Evolutionary conservation across 2,329 filamentous ascomycete genomes (phyloP).

Genomic region (Ascochyta koolunga): DNA sequence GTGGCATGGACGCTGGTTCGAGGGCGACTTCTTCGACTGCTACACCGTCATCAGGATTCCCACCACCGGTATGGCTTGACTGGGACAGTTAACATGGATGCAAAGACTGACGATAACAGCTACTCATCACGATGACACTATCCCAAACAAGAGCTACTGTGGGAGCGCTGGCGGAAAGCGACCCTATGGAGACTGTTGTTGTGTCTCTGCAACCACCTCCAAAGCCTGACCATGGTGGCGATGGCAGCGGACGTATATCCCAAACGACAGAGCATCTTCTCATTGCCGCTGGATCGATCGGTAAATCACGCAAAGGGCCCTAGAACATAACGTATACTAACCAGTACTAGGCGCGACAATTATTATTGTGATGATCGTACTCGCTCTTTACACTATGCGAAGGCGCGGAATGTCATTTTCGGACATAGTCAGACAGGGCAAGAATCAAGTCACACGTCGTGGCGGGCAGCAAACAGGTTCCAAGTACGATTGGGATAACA

Average conservation of each 20-base stretch:
- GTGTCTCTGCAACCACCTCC: constrained; percentile 30
- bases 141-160: constrained; percentile 18
- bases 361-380: constrained; percentile 44
- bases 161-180: constrained; percentile 28
- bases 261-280: constrained; percentile 48
- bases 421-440: constrained; percentile 35
- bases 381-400: constrained; percentile 47
- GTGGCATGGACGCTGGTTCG: constrained; percentile 18
- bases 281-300: constrained; percentile 51
- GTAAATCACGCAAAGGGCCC: constrained; percentile 19
- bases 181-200: constrained; percentile 36
- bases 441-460: constrained; percentile 29
- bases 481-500: constrained; percentile 36
- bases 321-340: constrained; percentile 18
- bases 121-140: constrained; percentile 32
- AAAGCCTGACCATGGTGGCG: constrained; percentile 18
- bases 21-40: constrained; percentile 23
- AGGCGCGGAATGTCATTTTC: constrained; percentile 44
- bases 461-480: constrained; percentile 30
- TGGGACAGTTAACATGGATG: background rate
- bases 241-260: constrained; percentile 38
- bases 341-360: constrained; percentile 44
- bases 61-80: constrained; percentile 30
- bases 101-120: constrained; percentile 28
- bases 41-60: constrained; percentile 9